A percentile compares a stretch with the other conserved stretches of the same genome.
Conservation (phyloP, 192 early-diverging fungal species). For the Podila clonocystis region DNA sequence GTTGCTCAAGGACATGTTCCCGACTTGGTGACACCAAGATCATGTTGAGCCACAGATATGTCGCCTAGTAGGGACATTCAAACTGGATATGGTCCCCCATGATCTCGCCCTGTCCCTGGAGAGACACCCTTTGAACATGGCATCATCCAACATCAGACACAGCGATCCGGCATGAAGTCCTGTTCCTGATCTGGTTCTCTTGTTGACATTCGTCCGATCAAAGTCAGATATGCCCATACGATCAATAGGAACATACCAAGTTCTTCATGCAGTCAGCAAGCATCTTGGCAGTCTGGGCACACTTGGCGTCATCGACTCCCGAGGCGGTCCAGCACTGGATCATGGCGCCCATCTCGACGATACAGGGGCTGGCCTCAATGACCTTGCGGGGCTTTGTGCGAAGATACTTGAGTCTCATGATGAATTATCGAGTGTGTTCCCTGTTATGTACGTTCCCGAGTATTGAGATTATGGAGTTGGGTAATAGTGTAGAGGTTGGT, state of each 20-base stretch:
- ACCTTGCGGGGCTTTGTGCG: slow-evolving; percentile 67
- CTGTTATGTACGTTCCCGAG: not conserved
- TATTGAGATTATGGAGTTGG: too few relatives aligned
- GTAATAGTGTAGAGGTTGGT: too few relatives aligned
- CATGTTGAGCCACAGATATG: too few relatives aligned
- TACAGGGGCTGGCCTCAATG: slow-evolving; percentile 61
- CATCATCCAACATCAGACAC: too few relatives aligned
- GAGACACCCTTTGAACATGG: too few relatives aligned
- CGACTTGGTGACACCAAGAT: not conserved
- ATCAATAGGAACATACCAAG: slow-evolving; percentile 53
- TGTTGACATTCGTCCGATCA: too few relatives aligned
- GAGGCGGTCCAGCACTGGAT: slow-evolving; percentile 69
- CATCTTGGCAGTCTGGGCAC: slow-evolving; percentile 57
- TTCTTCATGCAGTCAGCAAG: slow-evolving; percentile 66
- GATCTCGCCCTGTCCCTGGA: too few relatives aligned
- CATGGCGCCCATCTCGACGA: slow-evolving; percentile 66
- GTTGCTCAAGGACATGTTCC: not conserved
- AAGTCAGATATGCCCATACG: not conserved
- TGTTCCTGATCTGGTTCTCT: too few relatives aligned
- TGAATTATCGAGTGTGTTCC: not conserved
- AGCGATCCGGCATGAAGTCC: too few relatives aligned
- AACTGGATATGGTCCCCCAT: too few relatives aligned
- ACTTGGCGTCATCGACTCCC: slow-evolving; percentile 63
- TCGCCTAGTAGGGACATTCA: too few relatives aligned
- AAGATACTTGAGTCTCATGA: slow-evolving; percentile 69